Percentiles rank a stretch among this genome's conserved stretches.
phyloP scores from a whole-genome alignment of 192 early-diverging fungal genomes.

The Rhizoclosmatium sp. region DNA sequence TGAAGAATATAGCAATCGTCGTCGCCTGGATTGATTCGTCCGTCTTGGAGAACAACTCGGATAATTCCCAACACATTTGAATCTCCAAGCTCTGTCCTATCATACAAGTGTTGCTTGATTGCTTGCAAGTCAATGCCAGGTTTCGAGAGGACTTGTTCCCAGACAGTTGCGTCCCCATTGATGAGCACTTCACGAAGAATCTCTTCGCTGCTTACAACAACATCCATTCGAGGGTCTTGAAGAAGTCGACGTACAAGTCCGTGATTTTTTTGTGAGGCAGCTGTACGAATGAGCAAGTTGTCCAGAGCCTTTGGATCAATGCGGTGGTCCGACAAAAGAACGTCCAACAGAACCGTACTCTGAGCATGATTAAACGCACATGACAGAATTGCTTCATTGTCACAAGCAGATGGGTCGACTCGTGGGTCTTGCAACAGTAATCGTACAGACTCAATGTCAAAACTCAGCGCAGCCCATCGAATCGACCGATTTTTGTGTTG shows the following conservation, averaged over 20 bases:
- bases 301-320: constrained; percentile 1
- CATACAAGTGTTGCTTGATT: neutral
- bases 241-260: neutral
- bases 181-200: neutral
- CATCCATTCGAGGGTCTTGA: neutral
- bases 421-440: neutral
- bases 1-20: constrained; percentile 21
- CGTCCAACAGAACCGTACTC: neutral
- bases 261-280: neutral
- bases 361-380: neutral
- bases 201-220: neutral
- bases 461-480: neutral
- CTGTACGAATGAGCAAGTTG: neutral
- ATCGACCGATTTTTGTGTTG: neutral
- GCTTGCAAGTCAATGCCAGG: neutral
- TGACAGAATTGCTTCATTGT: neutral
- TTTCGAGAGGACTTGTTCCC: neutral
- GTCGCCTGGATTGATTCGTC: neutral
- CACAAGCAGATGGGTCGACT: neutral
- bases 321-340: neutral
- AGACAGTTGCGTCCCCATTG: neutral
- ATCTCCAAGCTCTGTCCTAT: neutral
- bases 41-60: neutral
- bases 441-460: neutral
- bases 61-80: neutral